phyloP scores from a whole-genome alignment of 306 rosid genomes.

The Cyclanthera cordifolia region DNA sequence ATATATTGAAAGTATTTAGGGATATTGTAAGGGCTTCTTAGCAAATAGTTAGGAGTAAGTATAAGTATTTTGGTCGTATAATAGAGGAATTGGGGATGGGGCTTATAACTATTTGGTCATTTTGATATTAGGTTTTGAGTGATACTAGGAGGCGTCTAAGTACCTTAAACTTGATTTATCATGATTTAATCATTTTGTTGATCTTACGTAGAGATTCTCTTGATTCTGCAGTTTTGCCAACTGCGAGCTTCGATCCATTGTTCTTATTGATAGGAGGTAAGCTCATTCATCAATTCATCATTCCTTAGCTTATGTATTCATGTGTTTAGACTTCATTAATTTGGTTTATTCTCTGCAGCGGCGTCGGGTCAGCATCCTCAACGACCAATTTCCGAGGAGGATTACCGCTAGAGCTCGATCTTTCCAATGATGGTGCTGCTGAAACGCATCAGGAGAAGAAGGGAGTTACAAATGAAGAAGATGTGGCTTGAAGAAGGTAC shows the following conservation, averaged over 20 bases:
- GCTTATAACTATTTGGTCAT: too few species aligned
- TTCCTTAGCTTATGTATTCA: background rate
- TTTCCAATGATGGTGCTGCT: constrained; percentile 22
- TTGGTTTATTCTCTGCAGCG: constrained; percentile 27
- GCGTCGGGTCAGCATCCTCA: constrained; percentile 47
- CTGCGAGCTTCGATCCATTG: constrained; percentile 84
- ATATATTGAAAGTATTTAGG: too few species aligned
- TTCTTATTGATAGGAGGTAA: constrained; percentile 68
- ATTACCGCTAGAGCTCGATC: constrained; percentile 60
- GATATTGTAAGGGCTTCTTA: too few species aligned
- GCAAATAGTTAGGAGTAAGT: too few species aligned
- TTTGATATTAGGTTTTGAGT: too few species aligned
- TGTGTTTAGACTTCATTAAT: background rate
- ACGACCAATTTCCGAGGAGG: constrained; percentile 63
- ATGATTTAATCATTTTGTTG: background rate
- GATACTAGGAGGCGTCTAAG: too few species aligned
- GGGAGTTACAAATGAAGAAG: constrained; percentile 23
- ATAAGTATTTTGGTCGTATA: too few species aligned
- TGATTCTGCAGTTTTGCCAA: constrained; percentile 59
- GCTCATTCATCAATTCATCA: constrained; percentile 6
- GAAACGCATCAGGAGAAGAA: constrained; percentile 34
- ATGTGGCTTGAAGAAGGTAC: background rate
- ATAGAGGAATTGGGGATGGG: too few species aligned
- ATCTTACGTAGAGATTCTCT: background rate
- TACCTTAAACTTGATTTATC: too few species aligned